phyloP scores from a whole-genome alignment of 1,284 basidiomycete genomes.

The Hypsizygus ulmarius region DNA sequence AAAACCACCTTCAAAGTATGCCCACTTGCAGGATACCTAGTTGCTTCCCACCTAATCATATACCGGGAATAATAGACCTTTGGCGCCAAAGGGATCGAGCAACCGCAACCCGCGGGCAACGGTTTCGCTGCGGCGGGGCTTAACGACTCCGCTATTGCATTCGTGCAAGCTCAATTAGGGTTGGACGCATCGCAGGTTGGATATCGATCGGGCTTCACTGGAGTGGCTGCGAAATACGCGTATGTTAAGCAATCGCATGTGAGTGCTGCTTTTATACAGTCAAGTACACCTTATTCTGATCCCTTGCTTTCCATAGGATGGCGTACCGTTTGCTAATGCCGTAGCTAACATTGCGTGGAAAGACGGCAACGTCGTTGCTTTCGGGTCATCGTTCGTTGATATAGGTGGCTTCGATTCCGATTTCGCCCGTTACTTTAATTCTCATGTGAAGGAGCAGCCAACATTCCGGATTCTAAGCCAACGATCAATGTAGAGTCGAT shows the following conservation, averaged over 20 bases:
- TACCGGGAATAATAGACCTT: conserved; percentile 7
- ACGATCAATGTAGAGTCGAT: conserved; percentile 34
- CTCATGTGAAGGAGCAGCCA: conserved; percentile 20
- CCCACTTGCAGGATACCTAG: neutral
- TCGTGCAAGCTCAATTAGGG: conserved; percentile 32
- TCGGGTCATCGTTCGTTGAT: conserved; percentile 40
- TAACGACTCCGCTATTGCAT: conserved; percentile 32
- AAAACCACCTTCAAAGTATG: conserved; percentile 40
- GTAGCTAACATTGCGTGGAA: conserved; percentile 45
- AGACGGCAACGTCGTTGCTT: conserved; percentile 41
- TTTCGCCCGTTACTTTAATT: neutral
- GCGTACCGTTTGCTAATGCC: conserved; percentile 43
- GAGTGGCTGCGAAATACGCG: conserved; percentile 31
- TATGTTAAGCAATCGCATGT: conserved; percentile 42
- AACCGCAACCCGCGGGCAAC: neutral
- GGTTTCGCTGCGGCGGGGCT: conserved; percentile 7
- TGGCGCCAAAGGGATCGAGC: conserved; percentile 4
- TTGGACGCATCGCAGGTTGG: conserved; percentile 27
- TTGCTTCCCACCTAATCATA: neutral
- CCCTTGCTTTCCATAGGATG: conserved; percentile 28
- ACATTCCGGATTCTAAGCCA: conserved; percentile 36
- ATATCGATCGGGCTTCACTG: conserved; percentile 33
- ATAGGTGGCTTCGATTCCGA: conserved; percentile 15
- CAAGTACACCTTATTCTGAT: neutral
- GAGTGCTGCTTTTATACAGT: neutral